These are phyloP conservation scores for Pseudogymnoascus sp. DNA, from an alignment of 2,329 filamentous ascomycete species.

Conservation along the genomic window DNA sequence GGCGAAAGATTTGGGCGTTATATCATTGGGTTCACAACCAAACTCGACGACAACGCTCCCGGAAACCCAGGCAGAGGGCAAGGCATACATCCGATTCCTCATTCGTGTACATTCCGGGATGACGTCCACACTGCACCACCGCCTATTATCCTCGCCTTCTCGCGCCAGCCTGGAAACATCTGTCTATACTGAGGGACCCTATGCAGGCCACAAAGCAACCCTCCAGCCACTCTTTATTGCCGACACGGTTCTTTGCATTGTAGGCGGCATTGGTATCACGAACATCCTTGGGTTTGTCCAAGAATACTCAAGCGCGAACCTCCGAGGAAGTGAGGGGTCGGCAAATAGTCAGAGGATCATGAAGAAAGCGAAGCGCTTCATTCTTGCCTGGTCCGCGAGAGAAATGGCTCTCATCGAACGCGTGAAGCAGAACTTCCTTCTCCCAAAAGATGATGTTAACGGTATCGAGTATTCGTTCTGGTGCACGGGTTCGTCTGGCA, in stretches of 20 bases:
- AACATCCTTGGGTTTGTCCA: conserved; percentile 16
- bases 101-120: neutral
- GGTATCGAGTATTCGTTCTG: conserved; percentile 14
- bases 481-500: conserved; percentile 11
- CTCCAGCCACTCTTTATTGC: neutral
- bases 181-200: neutral
- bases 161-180: neutral
- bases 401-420: conserved; percentile 22
- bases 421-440: conserved; percentile 20
- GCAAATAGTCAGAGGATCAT: conserved; percentile 15
- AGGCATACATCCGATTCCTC: neutral
- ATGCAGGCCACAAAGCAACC: neutral
- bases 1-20: neutral
- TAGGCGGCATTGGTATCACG: neutral
- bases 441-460: conserved; percentile 14
- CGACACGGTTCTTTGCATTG: neutral
- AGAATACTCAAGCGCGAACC: conserved; percentile 15
- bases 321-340: neutral
- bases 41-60: neutral
- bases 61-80: neutral
- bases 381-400: conserved; percentile 25
- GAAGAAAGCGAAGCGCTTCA: conserved; percentile 19
- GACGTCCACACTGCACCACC: neutral
- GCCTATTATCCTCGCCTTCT: neutral
- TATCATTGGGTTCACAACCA: neutral